Evolutionary conservation across 108 stramenopile species (phyloP).

Genomic region (Tribonema minus): DNA sequence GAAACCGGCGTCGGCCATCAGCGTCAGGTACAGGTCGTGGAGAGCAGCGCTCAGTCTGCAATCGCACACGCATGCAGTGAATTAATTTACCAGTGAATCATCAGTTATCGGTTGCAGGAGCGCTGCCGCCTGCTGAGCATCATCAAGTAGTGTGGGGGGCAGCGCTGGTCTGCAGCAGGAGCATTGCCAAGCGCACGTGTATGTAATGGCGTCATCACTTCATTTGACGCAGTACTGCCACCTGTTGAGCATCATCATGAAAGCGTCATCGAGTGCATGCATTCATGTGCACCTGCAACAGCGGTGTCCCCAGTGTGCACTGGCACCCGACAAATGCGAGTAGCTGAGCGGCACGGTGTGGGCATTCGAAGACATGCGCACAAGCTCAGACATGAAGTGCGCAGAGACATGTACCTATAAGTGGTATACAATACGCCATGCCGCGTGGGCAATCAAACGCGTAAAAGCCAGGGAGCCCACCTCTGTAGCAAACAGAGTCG

Average conservation of each 20-base stretch:
- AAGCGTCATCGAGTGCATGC: too few species aligned
- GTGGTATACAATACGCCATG: too few species aligned
- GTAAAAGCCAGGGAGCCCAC: too few species aligned
- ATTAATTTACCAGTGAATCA: not conserved
- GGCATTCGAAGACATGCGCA: not conserved
- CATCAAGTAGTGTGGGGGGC: not conserved
- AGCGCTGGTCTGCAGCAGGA: not conserved
- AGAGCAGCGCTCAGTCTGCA: constrained; percentile 8
- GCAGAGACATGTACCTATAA: not conserved
- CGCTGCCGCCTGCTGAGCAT: not conserved
- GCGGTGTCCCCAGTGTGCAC: not conserved
- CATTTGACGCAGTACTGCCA: not conserved
- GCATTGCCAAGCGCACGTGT: not conserved
- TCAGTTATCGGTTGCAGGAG: not conserved
- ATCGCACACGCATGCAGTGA: not conserved
- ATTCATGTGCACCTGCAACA: not conserved
- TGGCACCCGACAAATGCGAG: too few species aligned
- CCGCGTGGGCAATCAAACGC: too few species aligned
- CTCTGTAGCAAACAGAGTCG: too few species aligned
- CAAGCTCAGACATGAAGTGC: not conserved
- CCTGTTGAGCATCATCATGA: too few species aligned
- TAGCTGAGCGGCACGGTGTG: not conserved
- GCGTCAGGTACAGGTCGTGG: constrained; percentile 77
- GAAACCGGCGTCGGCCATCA: constrained; percentile 85
- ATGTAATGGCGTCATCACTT: not conserved